These are phyloP conservation scores for Ulvella scutata DNA, from an alignment of 139 green algal species.

Conservation along the genomic window DNA sequence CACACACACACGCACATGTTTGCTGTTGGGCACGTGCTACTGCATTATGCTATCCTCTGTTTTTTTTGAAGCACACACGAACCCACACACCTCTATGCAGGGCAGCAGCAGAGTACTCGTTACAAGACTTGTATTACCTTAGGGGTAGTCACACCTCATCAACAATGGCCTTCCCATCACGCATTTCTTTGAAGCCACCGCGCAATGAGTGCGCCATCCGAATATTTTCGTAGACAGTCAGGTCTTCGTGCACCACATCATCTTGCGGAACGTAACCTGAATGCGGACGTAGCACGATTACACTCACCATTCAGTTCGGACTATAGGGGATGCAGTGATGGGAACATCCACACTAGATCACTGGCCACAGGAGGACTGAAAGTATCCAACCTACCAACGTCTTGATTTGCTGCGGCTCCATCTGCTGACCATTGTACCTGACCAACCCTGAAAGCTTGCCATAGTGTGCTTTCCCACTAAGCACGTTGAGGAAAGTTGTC, in stretches of 20 bases:
- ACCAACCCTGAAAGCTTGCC: constrained; percentile 10
- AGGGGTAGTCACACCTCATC: not conserved
- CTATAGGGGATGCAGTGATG: not conserved
- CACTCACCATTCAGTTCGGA: constrained; percentile 9
- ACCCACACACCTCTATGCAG: too few species aligned
- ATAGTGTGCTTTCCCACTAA: constrained; percentile 30
- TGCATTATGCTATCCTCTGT: too few species aligned
- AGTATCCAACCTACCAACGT: too few species aligned
- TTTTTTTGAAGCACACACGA: too few species aligned
- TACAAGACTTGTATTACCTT: too few species aligned
- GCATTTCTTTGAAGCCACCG: constrained; percentile 16
- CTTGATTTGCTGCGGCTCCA: constrained; percentile 5
- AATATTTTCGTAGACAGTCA: constrained; percentile 52
- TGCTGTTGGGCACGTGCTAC: too few species aligned
- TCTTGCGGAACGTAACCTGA: constrained; percentile 72
- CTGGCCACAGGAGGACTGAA: too few species aligned
- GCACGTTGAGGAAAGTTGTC: constrained; percentile 27
- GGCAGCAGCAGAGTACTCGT: too few species aligned
- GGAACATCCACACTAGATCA: too few species aligned
- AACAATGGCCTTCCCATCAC: not conserved
- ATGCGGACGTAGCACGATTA: constrained; percentile 13
- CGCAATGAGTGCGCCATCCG: not conserved
- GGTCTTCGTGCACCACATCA: constrained; percentile 44
- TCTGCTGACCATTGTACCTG: constrained; percentile 5
- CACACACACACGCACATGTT: too few species aligned